phyloP scores from a whole-genome alignment of 148 eudicot genomes.

The Rhododendron mucronatum region DNA sequence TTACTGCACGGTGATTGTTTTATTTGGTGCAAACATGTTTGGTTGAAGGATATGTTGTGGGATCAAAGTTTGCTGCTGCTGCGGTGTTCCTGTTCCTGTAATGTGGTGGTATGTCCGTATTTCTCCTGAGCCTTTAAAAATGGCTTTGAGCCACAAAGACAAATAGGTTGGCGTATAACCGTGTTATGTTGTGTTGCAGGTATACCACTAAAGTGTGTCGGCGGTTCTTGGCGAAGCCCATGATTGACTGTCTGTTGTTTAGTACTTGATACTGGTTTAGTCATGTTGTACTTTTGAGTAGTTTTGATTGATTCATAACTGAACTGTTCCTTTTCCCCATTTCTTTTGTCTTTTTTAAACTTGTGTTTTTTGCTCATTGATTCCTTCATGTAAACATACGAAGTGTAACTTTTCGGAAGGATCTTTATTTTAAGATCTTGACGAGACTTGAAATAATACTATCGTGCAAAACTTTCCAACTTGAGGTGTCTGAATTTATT shows the following conservation, averaged over 20 bases:
- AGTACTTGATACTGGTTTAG: background rate
- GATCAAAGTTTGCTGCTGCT: background rate
- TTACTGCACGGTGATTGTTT: background rate
- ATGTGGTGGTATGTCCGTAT: background rate
- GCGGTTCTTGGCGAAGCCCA: background rate
- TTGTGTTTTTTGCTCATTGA: background rate
- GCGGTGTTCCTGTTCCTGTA: background rate
- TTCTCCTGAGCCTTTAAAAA: background rate
- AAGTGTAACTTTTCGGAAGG: background rate
- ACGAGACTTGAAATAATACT: background rate
- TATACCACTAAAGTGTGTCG: background rate
- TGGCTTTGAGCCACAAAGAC: background rate
- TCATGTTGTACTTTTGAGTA: background rate
- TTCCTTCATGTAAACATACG: background rate
- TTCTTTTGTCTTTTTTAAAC: background rate
- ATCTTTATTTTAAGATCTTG: background rate
- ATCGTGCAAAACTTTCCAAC: background rate
- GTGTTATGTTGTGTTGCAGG: background rate
- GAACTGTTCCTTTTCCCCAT: background rate
- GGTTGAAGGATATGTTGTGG: constrained; percentile 4
- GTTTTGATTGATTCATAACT: background rate
- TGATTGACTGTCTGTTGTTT: background rate
- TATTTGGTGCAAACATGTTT: background rate
- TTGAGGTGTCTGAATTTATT: background rate
- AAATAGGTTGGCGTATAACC: background rate